phyloP scores from a whole-genome alignment of 192 early-diverging fungal genomes.

The Radiomyces spectabilis region DNA sequence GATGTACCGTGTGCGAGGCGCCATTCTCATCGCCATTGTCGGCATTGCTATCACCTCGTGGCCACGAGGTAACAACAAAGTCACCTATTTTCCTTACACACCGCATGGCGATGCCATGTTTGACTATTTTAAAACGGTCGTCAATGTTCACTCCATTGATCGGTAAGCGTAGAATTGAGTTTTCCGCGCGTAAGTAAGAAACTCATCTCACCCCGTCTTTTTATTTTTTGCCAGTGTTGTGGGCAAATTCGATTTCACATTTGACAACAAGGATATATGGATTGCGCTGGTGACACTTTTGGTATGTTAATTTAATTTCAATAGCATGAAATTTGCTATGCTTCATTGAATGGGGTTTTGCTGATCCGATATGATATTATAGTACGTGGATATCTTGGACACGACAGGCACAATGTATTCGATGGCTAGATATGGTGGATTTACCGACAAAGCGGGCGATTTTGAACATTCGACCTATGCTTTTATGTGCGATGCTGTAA shows the following conservation, averaged over 20 bases:
- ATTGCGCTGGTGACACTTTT: conserved; percentile 74
- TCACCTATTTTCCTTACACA: conserved; percentile 74
- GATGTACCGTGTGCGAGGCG: conserved; percentile 59
- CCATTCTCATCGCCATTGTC: conserved; percentile 64
- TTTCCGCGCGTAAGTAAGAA: not conserved
- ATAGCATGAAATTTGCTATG: too few relatives aligned
- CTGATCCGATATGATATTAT: too few relatives aligned
- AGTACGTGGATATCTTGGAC: conserved; percentile 79
- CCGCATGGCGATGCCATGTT: conserved; percentile 50
- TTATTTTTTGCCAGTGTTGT: conserved; percentile 25
- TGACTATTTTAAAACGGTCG: conserved; percentile 63
- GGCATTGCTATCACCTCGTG: conserved; percentile 68
- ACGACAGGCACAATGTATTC: conserved; percentile 81
- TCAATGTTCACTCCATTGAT: conserved; percentile 15
- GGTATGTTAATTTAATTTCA: too few relatives aligned
- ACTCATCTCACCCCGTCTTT: not conserved
- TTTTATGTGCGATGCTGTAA: conserved; percentile 63
- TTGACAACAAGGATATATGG: conserved; percentile 56
- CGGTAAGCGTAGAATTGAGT: not conserved
- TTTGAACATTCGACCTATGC: conserved; percentile 69
- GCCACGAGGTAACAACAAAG: conserved; percentile 54
- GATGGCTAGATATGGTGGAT: conserved; percentile 80
- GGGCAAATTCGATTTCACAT: conserved; percentile 54
- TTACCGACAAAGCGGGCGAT: conserved; percentile 65
- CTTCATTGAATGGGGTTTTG: too few relatives aligned